Percentiles rank a stretch among this genome's conserved stretches.
Conservation (phyloP, 129 eudicot genomes). For the Chrysanthemum lavandulifolium region DNA sequence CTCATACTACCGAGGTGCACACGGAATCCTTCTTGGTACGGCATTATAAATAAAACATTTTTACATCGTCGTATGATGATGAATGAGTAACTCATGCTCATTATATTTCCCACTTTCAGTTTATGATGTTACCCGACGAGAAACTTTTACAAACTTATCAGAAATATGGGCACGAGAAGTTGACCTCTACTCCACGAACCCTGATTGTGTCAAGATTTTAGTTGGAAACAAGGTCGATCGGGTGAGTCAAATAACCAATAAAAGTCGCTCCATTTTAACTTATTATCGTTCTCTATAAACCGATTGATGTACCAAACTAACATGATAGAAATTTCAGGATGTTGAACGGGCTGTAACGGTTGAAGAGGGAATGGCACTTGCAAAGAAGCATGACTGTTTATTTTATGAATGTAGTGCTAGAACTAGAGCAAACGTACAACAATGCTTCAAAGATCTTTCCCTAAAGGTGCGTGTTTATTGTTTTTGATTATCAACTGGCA, state of each 20-base stretch:
- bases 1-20: slow-evolving; percentile 92
- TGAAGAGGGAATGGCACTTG: slow-evolving; percentile 84
- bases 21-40: slow-evolving; percentile 86
- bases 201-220: slow-evolving; percentile 75
- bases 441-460: slow-evolving; percentile 74
- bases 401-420: slow-evolving; percentile 89
- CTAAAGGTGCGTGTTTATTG: slow-evolving; percentile 47
- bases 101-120: slow-evolving; percentile 42
- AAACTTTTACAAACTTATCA: slow-evolving; percentile 69
- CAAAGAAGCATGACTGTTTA: slow-evolving; percentile 58
- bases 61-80: not conserved
- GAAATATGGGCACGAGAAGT: slow-evolving; percentile 76
- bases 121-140: slow-evolving; percentile 81
- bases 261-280: not conserved
- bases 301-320: not conserved
- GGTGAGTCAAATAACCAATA: slow-evolving; percentile 42
- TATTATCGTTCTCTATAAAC: not conserved
- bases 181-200: slow-evolving; percentile 71
- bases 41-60: not conserved
- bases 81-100: not conserved
- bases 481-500: not conserved
- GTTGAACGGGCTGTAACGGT: slow-evolving; percentile 72
- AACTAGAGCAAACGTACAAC: slow-evolving; percentile 79
- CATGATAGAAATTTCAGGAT: slow-evolving; percentile 53
- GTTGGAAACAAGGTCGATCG: slow-evolving; percentile 92